phyloP scores from a whole-genome alignment of 495 filamentous ascomycete genomes.

The Talaromyces trachyspermus region DNA sequence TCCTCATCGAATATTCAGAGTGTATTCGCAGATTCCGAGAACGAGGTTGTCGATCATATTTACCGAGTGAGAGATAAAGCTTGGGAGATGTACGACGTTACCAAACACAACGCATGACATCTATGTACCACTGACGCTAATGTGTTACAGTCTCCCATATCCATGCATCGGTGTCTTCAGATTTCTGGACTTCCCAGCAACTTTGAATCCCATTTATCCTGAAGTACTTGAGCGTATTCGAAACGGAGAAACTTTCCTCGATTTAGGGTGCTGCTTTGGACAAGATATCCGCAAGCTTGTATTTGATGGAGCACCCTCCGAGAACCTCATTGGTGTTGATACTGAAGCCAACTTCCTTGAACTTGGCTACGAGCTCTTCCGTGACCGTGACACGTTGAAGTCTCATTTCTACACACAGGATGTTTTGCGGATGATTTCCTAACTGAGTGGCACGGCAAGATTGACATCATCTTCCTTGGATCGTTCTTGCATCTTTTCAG shows the following conservation, averaged over 20 bases:
- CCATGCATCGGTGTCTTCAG: constrained; percentile 47
- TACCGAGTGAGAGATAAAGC: background rate
- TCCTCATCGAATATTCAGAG: background rate
- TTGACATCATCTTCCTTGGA: constrained; percentile 49
- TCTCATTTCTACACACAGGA: constrained; percentile 42
- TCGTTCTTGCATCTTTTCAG: constrained; percentile 56
- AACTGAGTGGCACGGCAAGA: constrained; percentile 19
- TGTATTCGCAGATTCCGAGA: background rate
- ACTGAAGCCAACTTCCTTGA: constrained; percentile 31
- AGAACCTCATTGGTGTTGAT: constrained; percentile 34
- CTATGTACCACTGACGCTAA: background rate
- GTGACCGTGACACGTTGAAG: constrained; percentile 32
- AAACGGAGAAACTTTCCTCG: constrained; percentile 28
- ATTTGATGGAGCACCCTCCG: constrained; percentile 19
- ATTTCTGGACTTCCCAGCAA: constrained; percentile 40
- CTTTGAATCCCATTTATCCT: constrained; percentile 24
- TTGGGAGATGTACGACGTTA: background rate
- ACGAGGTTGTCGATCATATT: background rate
- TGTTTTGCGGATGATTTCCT: constrained; percentile 40
- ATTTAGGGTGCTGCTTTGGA: constrained; percentile 34
- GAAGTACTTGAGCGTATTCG: constrained; percentile 34
- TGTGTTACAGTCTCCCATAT: constrained; percentile 21
- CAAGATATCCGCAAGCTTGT: constrained; percentile 33
- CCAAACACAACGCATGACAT: background rate
- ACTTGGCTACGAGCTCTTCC: constrained; percentile 43